These are phyloP conservation scores for Gossypium sturtianum DNA, from an alignment of 345 rosid species.

Conservation along the genomic window DNA sequence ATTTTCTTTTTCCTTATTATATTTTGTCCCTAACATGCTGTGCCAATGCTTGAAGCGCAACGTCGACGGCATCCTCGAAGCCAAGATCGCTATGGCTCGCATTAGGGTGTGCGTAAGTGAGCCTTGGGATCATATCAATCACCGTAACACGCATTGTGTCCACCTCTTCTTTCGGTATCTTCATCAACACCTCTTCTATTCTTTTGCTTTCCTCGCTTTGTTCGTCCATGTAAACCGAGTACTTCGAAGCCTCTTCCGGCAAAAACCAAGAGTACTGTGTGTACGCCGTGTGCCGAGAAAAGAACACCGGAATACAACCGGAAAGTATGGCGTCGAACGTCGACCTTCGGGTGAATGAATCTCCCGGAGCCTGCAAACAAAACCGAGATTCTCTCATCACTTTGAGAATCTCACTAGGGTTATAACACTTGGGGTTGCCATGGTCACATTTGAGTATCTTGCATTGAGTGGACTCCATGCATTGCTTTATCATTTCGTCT, in stretches of 20 bases:
- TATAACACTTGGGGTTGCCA: slow-evolving; percentile 27
- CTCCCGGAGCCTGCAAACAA: slow-evolving; percentile 59
- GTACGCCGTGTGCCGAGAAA: slow-evolving; percentile 57
- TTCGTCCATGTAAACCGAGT: slow-evolving; percentile 37
- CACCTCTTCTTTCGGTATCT: slow-evolving; percentile 24
- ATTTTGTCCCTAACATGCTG: slow-evolving; percentile 7
- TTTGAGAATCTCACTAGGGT: slow-evolving; percentile 25
- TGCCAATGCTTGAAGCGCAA: slow-evolving; percentile 31
- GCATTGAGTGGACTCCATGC: slow-evolving; percentile 38
- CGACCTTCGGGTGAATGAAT: slow-evolving; percentile 51
- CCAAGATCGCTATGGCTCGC: slow-evolving; percentile 20
- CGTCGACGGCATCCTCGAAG: slow-evolving; percentile 47
- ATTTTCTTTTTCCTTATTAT: not conserved
- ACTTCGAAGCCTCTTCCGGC: slow-evolving; percentile 23
- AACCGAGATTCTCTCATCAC: slow-evolving; percentile 39
- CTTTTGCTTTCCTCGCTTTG: not conserved
- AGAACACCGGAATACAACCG: slow-evolving; percentile 60
- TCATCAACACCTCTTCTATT: slow-evolving; percentile 34
- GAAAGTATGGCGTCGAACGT: slow-evolving; percentile 45
- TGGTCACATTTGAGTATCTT: slow-evolving; percentile 29
- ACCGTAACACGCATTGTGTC: slow-evolving; percentile 30
- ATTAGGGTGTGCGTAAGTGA: slow-evolving; percentile 49
- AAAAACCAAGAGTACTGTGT: slow-evolving; percentile 53
- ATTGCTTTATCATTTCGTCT: slow-evolving; percentile 47
- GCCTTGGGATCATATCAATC: slow-evolving; percentile 37